Evolutionary conservation across 495 filamentous ascomycete genomes (phyloP), one percentile per base, ranked within the genome.

Genomic region (Aspergillus coremiiformis): DNA sequence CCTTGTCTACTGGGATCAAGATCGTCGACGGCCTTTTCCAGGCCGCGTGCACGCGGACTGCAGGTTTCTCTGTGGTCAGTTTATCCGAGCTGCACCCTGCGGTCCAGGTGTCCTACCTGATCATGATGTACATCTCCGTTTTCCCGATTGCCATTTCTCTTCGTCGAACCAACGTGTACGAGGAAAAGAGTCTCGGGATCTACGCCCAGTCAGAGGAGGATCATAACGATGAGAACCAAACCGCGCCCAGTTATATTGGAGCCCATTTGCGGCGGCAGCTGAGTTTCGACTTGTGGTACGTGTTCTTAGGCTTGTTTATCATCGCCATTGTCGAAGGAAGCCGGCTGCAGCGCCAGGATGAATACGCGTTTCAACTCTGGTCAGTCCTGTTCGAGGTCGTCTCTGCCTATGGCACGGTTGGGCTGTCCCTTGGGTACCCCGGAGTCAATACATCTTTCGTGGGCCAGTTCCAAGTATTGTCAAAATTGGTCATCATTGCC

Each of bases 101-200:
- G 1, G 89, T 96, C 11, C 92, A 97, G 61, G 87, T 93, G 4
- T 95, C 90, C 15, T 96, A 95, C 72, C 68, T 96, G 68, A 83
- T 97, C 68, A 97, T 97, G 92, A 97, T 97, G 92, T 97, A 97
- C 66, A 97, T 97, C 55, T 95, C 92, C 42, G 88, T 95, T 35
- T 89, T 95, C 59, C 92, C 92, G 22, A 92, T 96, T 58, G 92
- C 92, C 55, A 96, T 97, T 51, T 92, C 86, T 23, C 82, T 96
- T 59, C 86, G 92, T 51, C 79, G 88, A 46, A 96, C 92, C 30
- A 97, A 97, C 66, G 91, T 96, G 9, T 97, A 97, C 74, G 92
- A 97, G 67, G 92, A 97, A 64, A 86, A 86, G 59, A 91, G 87
- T 48, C 79, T 97, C 9, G 92, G 92, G 1, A 80, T 97, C 19